phyloP scores from a whole-genome alignment of 345 rosid genomes.

The Excoecaria agallocha region DNA sequence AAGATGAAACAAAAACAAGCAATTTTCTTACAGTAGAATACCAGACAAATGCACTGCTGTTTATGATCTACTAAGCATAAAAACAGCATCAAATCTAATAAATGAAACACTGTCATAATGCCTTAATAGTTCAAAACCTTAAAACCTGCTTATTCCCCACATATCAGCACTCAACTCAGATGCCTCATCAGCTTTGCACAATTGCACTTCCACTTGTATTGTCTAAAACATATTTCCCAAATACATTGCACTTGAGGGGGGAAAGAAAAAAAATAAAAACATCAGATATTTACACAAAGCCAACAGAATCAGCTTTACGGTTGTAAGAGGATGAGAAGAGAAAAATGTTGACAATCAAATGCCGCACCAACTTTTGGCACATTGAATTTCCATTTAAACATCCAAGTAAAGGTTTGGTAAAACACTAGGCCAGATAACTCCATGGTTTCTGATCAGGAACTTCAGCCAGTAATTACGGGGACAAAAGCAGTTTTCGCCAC shows the following conservation, averaged over 20 bases:
- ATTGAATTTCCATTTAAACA: background rate
- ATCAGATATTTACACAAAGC: background rate
- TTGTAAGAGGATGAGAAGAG: background rate
- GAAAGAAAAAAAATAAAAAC: background rate
- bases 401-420: background rate
- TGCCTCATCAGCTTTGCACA: background rate
- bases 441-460: background rate
- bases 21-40: no score
- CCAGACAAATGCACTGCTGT: no score
- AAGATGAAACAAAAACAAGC: no score
- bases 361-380: background rate
- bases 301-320: background rate
- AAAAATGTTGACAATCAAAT: background rate
- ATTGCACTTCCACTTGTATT: background rate
- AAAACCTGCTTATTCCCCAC: no score
- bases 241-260: background rate
- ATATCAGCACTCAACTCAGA: no score
- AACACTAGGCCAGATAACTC: background rate
- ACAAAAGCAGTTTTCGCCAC: background rate
- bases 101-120: no score
- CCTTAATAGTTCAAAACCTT: no score
- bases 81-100: no score
- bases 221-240: background rate
- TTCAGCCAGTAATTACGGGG: no score
- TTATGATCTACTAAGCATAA: no score